Evolutionary conservation across 1,139 yeast species (phyloP).

Genomic region (Lodderomyces parapsilosis): DNA sequence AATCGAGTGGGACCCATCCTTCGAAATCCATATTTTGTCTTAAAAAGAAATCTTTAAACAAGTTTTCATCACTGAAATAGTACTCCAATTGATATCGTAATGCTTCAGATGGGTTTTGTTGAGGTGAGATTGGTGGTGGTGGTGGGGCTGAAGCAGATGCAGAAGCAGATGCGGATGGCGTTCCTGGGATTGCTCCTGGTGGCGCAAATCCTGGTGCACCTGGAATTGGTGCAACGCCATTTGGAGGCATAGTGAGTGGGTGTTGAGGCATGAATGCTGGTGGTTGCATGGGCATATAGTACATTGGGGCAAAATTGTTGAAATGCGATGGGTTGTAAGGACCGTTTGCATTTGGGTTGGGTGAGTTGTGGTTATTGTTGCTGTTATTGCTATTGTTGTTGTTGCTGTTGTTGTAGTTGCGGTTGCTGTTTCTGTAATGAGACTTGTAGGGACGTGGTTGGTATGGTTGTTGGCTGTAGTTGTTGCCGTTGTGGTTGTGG

Average conservation of each 20-base stretch:
- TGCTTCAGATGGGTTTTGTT: conserved; percentile 48
- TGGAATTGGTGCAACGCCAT: neutral
- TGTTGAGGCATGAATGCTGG: conserved; percentile 2
- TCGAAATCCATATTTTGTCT: conserved; percentile 74
- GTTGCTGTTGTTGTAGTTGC: conserved; percentile 7
- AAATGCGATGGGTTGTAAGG: neutral
- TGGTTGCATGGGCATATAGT: conserved; percentile 8
- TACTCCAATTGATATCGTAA: conserved; percentile 75
- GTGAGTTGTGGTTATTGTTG: conserved; percentile 3
- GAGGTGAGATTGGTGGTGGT: conserved; percentile 51
- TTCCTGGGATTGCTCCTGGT: neutral
- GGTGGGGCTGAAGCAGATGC: conserved; percentile 20
- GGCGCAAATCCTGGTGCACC: neutral
- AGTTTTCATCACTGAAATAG: conserved; percentile 84
- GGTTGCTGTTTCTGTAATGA: conserved; percentile 6
- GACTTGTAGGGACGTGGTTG: conserved; percentile 7
- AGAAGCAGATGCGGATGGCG: conserved; percentile 1
- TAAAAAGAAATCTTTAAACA: conserved; percentile 75
- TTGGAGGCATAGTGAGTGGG: conserved; percentile 1
- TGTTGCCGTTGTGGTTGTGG: conserved; percentile 3
- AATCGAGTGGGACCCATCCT: conserved; percentile 67
- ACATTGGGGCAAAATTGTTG: conserved; percentile 6
- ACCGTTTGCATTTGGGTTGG: conserved; percentile 4
- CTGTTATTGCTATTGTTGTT: conserved; percentile 1
- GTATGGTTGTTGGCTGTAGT: conserved; percentile 5